Conservation (phyloP, 768 basidiomycete genomes). For the Kwoniella botswanensis region DNA sequence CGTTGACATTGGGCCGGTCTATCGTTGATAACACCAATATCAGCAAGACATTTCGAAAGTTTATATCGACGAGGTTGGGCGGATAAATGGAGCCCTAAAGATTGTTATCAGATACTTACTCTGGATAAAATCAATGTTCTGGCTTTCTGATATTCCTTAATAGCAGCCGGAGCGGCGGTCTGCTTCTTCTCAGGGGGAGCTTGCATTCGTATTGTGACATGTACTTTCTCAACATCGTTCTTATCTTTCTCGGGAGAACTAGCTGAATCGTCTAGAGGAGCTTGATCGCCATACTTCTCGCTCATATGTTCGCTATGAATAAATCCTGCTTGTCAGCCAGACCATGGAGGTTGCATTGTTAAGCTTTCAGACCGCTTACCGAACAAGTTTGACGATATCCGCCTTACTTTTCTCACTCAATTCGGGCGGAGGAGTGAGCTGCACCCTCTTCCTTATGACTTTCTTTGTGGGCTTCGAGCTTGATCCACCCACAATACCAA, state of each 20-base stretch:
- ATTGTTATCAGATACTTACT: conserved; percentile 6
- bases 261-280: not conserved
- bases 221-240: conserved; percentile 11
- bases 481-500: not conserved
- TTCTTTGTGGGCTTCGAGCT: not conserved
- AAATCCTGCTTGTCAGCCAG: not conserved
- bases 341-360: not conserved
- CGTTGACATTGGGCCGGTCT: conserved; percentile 27
- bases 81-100: too few species aligned
- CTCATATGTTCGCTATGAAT: conserved; percentile 1
- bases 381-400: conserved; percentile 15
- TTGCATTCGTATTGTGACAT: conserved; percentile 21
- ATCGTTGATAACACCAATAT: not conserved
- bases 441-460: not conserved
- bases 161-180: conserved; percentile 18
- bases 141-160: conserved; percentile 25
- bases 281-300: not conserved
- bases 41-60: not conserved
- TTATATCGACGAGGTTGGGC: too few species aligned
- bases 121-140: conserved; percentile 12
- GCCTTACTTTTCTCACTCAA: conserved; percentile 20
- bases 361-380: conserved; percentile 6
- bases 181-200: conserved; percentile 17
- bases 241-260: conserved; percentile 5
- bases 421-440: conserved; percentile 31